Evolutionary conservation across 495 filamentous ascomycete genomes (phyloP).

Genomic region (Aspergillus hancockii): DNA sequence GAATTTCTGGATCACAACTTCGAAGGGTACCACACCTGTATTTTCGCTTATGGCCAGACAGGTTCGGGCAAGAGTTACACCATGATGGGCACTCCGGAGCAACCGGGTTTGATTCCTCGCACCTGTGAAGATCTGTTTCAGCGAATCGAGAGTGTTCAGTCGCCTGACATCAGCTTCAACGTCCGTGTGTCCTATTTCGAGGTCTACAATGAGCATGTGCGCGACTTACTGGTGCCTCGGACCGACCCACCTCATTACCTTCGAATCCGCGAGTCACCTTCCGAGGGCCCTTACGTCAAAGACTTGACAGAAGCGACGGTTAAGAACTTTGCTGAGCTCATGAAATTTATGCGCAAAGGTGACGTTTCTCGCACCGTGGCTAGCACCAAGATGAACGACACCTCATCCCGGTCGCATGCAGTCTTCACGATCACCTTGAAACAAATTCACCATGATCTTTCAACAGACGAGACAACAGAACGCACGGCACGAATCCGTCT

Average conservation of each 20-base stretch:
- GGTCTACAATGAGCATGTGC: constrained; percentile 99
- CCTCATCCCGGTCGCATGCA: constrained; percentile 87
- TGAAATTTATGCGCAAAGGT: constrained; percentile 86
- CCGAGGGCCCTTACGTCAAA: constrained; percentile 97
- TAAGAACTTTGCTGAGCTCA: constrained; percentile 76
- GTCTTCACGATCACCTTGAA: constrained; percentile 98
- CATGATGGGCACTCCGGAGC: constrained; percentile 93
- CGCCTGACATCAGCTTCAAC: constrained; percentile 89
- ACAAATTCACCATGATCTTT: constrained; percentile 92
- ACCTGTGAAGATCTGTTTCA: constrained; percentile 97
- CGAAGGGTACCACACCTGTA: constrained; percentile 98
- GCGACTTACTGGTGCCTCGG: constrained; percentile 82
- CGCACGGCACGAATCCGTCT: constrained; percentile 89
- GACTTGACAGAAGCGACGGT: constrained; percentile 92
- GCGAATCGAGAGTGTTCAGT: constrained; percentile 81
- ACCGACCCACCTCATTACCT: constrained; percentile 84
- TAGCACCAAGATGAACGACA: constrained; percentile 99
- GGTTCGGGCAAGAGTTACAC: constrained; percentile 98
- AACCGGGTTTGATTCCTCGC: constrained; percentile 92
- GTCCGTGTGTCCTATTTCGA: constrained; percentile 98
- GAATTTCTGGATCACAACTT: constrained; percentile 99
- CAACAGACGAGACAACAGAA: constrained; percentile 94
- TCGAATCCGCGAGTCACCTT: constrained; percentile 93
- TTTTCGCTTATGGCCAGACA: constrained; percentile 98
- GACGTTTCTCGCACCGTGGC: constrained; percentile 88